Evolutionary conservation across 345 rosid genomes (phyloP).

Genomic region (Erysimum cheiranthoides): DNA sequence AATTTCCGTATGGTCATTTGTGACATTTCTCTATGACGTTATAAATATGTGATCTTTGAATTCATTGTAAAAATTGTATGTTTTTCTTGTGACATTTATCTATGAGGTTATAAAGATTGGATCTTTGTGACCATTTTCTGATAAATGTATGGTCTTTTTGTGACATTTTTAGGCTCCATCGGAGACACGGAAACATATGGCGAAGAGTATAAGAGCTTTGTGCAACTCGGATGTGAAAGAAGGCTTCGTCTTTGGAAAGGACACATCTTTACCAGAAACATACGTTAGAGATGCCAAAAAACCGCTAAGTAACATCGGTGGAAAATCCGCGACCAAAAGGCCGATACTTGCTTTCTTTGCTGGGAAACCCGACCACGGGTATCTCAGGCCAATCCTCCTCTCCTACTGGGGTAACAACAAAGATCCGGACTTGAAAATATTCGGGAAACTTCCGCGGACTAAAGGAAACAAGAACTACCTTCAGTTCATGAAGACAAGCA

Average conservation of each 20-base stretch:
- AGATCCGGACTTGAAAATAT: constrained; percentile 88
- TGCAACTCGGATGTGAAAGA: constrained; percentile 86
- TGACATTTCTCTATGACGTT: constrained; percentile 3
- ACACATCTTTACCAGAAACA: constrained; percentile 84
- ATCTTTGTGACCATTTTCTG: not conserved
- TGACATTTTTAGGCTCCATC: constrained; percentile 66
- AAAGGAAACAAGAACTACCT: constrained; percentile 72
- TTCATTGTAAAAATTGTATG: no score
- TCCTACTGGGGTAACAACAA: constrained; percentile 77
- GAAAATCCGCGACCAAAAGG: constrained; percentile 67
- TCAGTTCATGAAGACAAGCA: constrained; percentile 85
- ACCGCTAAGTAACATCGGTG: constrained; percentile 69
- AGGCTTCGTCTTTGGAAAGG: constrained; percentile 88
- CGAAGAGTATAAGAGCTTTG: constrained; percentile 80
- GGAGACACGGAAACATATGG: constrained; percentile 65
- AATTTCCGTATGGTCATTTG: not conserved
- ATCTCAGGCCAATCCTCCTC: constrained; percentile 77
- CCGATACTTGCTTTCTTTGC: constrained; percentile 88
- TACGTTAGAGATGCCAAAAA: constrained; percentile 56
- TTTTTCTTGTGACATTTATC: not conserved
- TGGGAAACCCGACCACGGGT: constrained; percentile 76
- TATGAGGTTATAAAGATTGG: not conserved
- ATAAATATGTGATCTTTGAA: not conserved
- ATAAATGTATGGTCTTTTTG: not conserved
- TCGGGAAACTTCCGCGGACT: constrained; percentile 60